A percentile compares a stretch with the other conserved stretches of the same genome.
Evolutionary conservation across 2,329 filamentous ascomycete genomes (phyloP).

Genomic region (Aspergillus sp.): DNA sequence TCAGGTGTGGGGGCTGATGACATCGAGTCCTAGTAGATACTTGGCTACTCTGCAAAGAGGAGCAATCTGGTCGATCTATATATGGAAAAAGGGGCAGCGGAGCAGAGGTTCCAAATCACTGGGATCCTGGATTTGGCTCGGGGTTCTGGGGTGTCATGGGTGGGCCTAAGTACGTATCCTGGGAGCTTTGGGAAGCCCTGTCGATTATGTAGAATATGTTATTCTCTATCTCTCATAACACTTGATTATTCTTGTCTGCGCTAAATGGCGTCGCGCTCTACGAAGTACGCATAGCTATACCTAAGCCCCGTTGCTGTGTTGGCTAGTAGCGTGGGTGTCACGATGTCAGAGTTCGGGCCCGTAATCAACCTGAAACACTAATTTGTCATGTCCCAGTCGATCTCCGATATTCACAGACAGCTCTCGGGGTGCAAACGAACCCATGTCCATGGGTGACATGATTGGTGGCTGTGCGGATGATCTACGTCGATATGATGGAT

Average conservation of each 20-base stretch:
- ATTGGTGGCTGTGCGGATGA: neutral
- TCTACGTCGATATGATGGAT: neutral
- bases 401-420: neutral
- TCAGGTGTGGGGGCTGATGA: too few species aligned
- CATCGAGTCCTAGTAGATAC: too few species aligned
- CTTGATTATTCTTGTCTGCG: neutral
- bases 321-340: neutral
- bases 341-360: neutral
- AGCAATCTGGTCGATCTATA: neutral
- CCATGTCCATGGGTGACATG: neutral
- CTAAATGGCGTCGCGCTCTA: too few species aligned
- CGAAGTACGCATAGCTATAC: too few species aligned
- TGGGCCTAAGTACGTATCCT: too few species aligned
- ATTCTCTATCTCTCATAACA: too few species aligned
- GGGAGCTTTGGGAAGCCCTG: too few species aligned
- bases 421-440: neutral
- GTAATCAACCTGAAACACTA: neutral
- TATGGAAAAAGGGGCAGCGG: neutral
- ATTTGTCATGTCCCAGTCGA: neutral
- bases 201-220: too few species aligned
- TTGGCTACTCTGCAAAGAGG: too few species aligned
- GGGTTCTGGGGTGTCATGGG: too few species aligned
- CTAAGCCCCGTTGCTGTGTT: too few species aligned
- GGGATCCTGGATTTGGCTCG: neutral
- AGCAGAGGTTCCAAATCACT: neutral